phyloP scores from a whole-genome alignment of 441 rosid genomes.

The Erysimum cheiri region DNA sequence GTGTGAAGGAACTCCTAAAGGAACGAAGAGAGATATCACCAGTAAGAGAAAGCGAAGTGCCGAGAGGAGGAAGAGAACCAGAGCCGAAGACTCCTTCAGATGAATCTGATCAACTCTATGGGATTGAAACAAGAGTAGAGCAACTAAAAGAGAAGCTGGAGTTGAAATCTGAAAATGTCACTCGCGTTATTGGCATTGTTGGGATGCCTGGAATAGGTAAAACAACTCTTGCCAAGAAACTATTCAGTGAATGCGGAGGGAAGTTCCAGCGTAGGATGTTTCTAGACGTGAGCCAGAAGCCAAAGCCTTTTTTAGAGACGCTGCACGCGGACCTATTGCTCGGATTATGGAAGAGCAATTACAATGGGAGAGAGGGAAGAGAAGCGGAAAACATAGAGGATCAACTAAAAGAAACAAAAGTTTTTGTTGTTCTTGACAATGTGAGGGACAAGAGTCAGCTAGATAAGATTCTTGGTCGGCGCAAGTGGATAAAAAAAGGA shows the following conservation, averaged over 20 bases:
- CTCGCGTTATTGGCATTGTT: background rate
- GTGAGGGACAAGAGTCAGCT: background rate
- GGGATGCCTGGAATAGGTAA: background rate
- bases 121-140: background rate
- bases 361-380: background rate
- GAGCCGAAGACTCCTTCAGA: no score
- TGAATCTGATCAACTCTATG: background rate
- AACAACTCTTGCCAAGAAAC: background rate
- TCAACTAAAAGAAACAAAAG: background rate
- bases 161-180: background rate
- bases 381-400: background rate
- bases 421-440: background rate
- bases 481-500: background rate
- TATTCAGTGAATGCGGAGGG: no score
- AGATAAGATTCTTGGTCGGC: background rate
- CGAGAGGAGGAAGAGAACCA: no score
- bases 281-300: background rate
- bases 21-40: no score
- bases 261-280: no score
- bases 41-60: no score
- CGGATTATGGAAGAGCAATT: background rate
- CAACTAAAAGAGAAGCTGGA: background rate
- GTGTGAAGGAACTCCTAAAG: no score
- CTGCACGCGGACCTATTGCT: background rate
- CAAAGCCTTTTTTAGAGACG: background rate